Base-by-base conservation (phyloP, 768 basidiomycete species). In the Tricholoma sp. region DNA sequence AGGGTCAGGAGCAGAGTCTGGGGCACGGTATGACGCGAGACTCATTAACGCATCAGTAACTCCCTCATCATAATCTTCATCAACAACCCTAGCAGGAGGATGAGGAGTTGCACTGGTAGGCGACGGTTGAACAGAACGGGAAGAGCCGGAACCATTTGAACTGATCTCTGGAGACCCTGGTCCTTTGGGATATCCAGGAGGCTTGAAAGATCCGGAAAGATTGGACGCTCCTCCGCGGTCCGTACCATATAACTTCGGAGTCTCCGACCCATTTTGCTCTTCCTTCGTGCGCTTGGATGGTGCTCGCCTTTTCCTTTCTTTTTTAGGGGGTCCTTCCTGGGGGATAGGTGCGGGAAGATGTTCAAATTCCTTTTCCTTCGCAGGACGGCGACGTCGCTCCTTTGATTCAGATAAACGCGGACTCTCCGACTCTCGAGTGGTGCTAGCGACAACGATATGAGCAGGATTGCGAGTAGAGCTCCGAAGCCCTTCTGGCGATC, bases 61-160 rank as follows among this genome's bases (percentile, higher is more conserved):
- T 22, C 77, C 78, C 69, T 94, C 94, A 63, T 98, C 94, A 63
- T 97, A 97, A 64, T 97, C 90, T 63, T 98, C 94, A 65, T 97
- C 93, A 16, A 95, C 80, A 1, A 82, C 73, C 6, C 94, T 79
- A 10, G 83, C 76, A 6, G 86, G 84, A 16, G 84, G 80, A 35
- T 82, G 72, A 53, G 83, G 80, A 6, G 79, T 78, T 18, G 77
- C 80, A 57, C 79, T 82, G 1, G 82, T 89, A 1, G 89, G 88
- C 29, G 86, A 89, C 2, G 87, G 88, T 62, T 88, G 88, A 39
- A 84, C 75, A 1, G 87, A 89, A 27, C 86, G 74, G 37, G 82
- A 81, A 1, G 83, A 83, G 1, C 81, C 80, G 22, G 84, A 84
- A 12, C 83, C 81, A 57, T 80, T 82, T 7, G 88, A 89, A 66